Evolutionary conservation across 805 yeast species (phyloP).

Genomic region (Peterozyma xylosa): DNA sequence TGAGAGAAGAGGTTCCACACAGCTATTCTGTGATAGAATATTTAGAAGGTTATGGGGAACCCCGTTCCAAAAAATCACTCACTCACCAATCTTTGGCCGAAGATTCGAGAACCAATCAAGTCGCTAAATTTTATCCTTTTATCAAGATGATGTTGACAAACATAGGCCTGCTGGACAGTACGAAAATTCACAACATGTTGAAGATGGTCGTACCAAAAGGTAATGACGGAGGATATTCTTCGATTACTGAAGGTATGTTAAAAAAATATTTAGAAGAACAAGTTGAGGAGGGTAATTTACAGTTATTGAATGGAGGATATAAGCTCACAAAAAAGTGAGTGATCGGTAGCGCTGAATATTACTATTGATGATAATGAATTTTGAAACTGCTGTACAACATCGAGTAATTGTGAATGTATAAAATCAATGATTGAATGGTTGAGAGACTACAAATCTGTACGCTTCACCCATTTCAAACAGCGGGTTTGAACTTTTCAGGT

Average conservation of each 20-base stretch:
- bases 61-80: neutral
- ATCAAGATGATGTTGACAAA: neutral
- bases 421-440: too few relatives aligned
- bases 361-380: too few relatives aligned
- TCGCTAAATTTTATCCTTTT: neutral
- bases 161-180: neutral
- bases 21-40: neutral
- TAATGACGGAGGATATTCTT: neutral
- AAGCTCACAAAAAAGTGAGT: neutral
- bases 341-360: too few relatives aligned
- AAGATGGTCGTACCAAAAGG: neutral
- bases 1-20: neutral
- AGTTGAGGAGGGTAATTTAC: neutral
- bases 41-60: neutral
- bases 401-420: too few relatives aligned
- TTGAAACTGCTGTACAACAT: too few relatives aligned
- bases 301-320: neutral
- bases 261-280: neutral
- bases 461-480: too few relatives aligned
- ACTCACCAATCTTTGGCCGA: neutral
- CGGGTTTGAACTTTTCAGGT: conserved; percentile 16
- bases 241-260: neutral
- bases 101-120: neutral
- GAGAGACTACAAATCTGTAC: too few relatives aligned
- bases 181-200: neutral